These are phyloP conservation scores for Reticulascus tulasneorum DNA, from an alignment of 2,329 filamentous ascomycete species.

Conservation along the genomic window DNA sequence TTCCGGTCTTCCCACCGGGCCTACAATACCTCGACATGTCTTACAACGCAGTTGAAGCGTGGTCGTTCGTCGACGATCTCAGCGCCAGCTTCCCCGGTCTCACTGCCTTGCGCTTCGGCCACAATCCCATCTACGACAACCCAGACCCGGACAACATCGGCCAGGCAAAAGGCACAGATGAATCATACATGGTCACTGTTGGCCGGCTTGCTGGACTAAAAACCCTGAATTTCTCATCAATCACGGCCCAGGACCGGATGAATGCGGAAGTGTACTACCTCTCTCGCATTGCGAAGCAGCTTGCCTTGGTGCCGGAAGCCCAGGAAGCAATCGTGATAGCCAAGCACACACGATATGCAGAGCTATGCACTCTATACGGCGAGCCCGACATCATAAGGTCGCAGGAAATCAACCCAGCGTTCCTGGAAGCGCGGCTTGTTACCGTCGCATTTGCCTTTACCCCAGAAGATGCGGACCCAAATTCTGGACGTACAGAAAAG, in stretches of 20 bases:
- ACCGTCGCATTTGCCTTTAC: slow-evolving; percentile 50
- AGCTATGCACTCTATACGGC: slow-evolving; percentile 74
- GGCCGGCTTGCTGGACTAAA: slow-evolving; percentile 67
- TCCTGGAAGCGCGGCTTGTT: slow-evolving; percentile 75
- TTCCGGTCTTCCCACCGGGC: slow-evolving; percentile 47
- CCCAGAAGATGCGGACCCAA: slow-evolving; percentile 1
- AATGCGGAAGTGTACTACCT: slow-evolving; percentile 96
- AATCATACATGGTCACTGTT: slow-evolving; percentile 85
- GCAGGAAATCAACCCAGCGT: slow-evolving; percentile 65
- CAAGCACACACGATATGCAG: slow-evolving; percentile 67
- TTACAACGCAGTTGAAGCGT: slow-evolving; percentile 64
- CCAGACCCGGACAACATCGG: slow-evolving; percentile 30
- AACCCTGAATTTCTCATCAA: slow-evolving; percentile 68
- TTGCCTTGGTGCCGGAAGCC: slow-evolving; percentile 55
- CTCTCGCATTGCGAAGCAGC: slow-evolving; percentile 72
- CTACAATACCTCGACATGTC: slow-evolving; percentile 69
- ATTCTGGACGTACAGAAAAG: slow-evolving; percentile 16
- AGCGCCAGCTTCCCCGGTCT: slow-evolving; percentile 67
- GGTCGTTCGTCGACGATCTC: slow-evolving; percentile 71
- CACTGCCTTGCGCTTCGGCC: slow-evolving; percentile 69
- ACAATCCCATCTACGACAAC: slow-evolving; percentile 77
- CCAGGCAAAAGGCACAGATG: slow-evolving; percentile 58
- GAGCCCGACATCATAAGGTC: slow-evolving; percentile 60
- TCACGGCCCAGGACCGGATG: slow-evolving; percentile 69
- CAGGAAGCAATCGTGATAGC: slow-evolving; percentile 52